Base-by-base conservation (phyloP, 352 stramenopile genomes). In the Lagenidium sp. region DNA sequence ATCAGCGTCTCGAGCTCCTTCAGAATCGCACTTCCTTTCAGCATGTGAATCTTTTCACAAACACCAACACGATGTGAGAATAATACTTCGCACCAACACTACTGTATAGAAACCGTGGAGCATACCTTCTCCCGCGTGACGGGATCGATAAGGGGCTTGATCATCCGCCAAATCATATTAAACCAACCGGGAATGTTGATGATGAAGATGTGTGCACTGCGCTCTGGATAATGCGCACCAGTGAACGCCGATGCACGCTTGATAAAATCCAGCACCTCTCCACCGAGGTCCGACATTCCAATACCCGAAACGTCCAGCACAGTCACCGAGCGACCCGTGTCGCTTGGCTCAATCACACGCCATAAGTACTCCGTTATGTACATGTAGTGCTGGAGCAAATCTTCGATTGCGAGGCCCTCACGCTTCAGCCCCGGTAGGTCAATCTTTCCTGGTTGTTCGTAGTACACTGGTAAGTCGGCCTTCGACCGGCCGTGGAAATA, bases 151-250 rank as follows among this genome's bases (percentile, higher is more conserved):
- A 97, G 46, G 18, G 93, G 91, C 65, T 95, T 95, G 38, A 97
- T 79, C 46, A 97, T 79, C 39, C 87, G 88, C 73, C 93, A 98
- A 32, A 97, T 76, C 50, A 88, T 86, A 61, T 93, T 85, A 62
- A 98, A 97, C 93, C 93, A 98, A 40, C 74, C 81, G 0, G 93
- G 93, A 23, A 96, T 94, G 71, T 98, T 98, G 44, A 98, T 83
- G 36, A 98, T 90, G 35, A 97, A 89, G 49, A 96, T 98, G 49
- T 95, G 89, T 41, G 93, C 85, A 35, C 84, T 95, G 25, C 93
- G 74, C 55, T 97, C 85, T 5, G 91, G 93, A 66, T 97, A 98
- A 60, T 98, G 86, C 4, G 75, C 65, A 34, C 82, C 86, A 23
- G 95, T 97, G 53, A 96, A 91, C 10, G 63, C 65, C 12, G 79